Percentiles rank a stretch among this genome's conserved stretches.
Conservation (phyloP, 176 grass and related monocot species). For the Oryza nivara region DNA sequence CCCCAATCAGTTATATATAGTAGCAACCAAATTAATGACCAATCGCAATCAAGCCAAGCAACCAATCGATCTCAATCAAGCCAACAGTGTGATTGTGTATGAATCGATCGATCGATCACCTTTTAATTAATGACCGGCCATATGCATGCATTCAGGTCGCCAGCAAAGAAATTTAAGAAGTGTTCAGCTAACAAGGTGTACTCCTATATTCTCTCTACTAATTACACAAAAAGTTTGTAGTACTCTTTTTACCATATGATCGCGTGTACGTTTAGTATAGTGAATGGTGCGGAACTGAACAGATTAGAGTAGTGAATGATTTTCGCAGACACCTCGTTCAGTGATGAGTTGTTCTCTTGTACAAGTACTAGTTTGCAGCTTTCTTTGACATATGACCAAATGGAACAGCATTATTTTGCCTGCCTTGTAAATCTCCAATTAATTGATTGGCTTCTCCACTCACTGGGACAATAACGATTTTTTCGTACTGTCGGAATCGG, state of each 20-base stretch:
- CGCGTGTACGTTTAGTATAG: not conserved
- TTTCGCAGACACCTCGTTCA: not conserved
- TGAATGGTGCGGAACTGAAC: not conserved
- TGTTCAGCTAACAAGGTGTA: not conserved
- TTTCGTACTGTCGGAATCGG: fast-evolving
- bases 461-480: too few species aligned
- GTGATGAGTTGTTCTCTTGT: not conserved
- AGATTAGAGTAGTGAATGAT: not conserved
- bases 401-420: not conserved
- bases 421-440: not conserved
- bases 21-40: too few species aligned
- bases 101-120: not conserved
- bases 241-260: not conserved
- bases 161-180: not conserved
- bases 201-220: not conserved
- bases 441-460: not conserved
- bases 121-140: not conserved
- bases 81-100: not conserved
- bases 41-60: not conserved
- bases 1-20: not conserved
- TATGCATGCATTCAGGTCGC: not conserved
- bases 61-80: not conserved
- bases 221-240: not conserved
- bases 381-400: not conserved
- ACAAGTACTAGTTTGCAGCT: not conserved